Evolutionary conservation across 164 flowering plant species (phyloP).

Genomic region (Akebia trifoliata): DNA sequence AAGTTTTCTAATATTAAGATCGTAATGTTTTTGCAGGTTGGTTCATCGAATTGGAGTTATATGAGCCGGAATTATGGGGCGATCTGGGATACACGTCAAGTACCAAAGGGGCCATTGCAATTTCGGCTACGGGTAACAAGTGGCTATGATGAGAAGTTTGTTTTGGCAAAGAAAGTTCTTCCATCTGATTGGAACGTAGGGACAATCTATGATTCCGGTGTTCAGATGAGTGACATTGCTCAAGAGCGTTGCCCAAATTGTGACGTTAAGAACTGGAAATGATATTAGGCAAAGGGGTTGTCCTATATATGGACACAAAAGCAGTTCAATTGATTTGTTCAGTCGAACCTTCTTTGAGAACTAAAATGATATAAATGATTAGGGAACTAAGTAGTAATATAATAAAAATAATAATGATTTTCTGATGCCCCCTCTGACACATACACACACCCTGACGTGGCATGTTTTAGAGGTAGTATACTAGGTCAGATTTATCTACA

Average conservation of each 20-base stretch:
- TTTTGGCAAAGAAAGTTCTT: slow-evolving; percentile 55
- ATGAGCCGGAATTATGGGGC: slow-evolving; percentile 68
- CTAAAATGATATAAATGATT: too few species aligned
- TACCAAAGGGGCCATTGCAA: slow-evolving; percentile 59
- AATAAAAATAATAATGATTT: too few species aligned
- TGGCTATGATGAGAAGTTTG: slow-evolving; percentile 63
- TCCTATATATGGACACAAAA: too few species aligned
- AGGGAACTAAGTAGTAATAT: too few species aligned
- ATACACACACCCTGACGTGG: too few species aligned
- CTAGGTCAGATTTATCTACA: too few species aligned
- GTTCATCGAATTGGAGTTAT: slow-evolving; percentile 51
- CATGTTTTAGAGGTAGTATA: too few species aligned
- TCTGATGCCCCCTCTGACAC: too few species aligned
- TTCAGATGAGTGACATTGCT: slow-evolving; percentile 69
- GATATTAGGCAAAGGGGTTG: too few species aligned
- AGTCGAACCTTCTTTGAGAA: too few species aligned
- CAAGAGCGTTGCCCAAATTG: slow-evolving; percentile 76
- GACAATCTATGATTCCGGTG: slow-evolving; percentile 50
- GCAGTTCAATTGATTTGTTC: too few species aligned
- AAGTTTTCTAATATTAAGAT: too few species aligned
- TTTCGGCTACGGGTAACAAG: slow-evolving; percentile 60
- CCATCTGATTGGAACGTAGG: slow-evolving; percentile 79
- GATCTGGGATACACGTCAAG: slow-evolving; percentile 70
- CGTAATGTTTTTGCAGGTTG: slow-evolving; percentile 44
- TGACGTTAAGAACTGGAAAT: slow-evolving; percentile 35